Conservation (phyloP, 2,329 filamentous ascomycete species). For the Diaporthe nobilis region DNA sequence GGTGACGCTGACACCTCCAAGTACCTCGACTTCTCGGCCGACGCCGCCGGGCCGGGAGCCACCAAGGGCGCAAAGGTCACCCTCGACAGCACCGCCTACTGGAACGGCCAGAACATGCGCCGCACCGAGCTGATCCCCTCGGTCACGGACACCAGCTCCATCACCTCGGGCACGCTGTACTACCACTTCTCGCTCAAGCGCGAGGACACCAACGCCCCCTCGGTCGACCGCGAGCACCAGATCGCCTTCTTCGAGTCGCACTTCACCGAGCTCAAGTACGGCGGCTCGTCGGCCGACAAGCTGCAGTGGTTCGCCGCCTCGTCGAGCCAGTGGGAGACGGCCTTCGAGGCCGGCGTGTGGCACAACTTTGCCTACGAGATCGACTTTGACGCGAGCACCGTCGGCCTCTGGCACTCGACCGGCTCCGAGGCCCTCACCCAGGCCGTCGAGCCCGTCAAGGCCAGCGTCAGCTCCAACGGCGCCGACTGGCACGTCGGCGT, state of each 20-base stretch:
- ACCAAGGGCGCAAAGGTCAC: constrained; percentile 76
- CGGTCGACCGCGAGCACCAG: constrained; percentile 74
- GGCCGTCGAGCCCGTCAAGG: constrained; percentile 70
- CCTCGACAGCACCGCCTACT: constrained; percentile 71
- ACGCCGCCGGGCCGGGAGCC: constrained; percentile 73
- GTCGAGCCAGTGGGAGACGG: constrained; percentile 70
- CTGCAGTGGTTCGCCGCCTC: constrained; percentile 74
- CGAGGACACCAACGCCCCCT: constrained; percentile 68
- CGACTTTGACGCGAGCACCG: constrained; percentile 71
- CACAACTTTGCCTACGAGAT: constrained; percentile 81
- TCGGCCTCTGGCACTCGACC: constrained; percentile 77
- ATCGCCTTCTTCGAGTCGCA: constrained; percentile 72
- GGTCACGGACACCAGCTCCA: constrained; percentile 65
- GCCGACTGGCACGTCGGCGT: constrained; percentile 79
- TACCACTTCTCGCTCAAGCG: constrained; percentile 78
- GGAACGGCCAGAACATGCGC: constrained; percentile 78
- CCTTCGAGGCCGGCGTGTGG: constrained; percentile 73
- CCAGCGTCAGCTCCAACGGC: constrained; percentile 72
- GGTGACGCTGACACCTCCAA: constrained; percentile 65
- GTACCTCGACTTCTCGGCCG: constrained; percentile 71
- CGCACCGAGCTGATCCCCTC: constrained; percentile 79
- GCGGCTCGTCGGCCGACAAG: constrained; percentile 58
- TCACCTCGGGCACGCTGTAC: constrained; percentile 73
- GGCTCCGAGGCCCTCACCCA: constrained; percentile 67
- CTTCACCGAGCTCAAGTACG: constrained; percentile 79